Evolutionary conservation across 192 early-diverging fungal genomes (phyloP).

Genomic region (Coemansia sp.): DNA sequence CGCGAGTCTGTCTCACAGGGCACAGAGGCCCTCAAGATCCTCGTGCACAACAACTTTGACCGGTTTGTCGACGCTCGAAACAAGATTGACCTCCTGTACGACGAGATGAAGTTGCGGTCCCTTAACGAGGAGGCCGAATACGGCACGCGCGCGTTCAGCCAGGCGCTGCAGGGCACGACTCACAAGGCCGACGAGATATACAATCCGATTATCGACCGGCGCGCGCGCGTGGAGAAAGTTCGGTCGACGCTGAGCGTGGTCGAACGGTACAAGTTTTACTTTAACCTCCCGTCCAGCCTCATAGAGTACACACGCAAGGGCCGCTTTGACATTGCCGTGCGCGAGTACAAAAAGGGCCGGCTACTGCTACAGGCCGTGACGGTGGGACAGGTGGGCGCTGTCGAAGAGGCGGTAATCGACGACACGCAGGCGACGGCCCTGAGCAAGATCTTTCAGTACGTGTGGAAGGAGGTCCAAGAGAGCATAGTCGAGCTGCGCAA

Average conservation of each 20-base stretch:
- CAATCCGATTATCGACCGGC: slow-evolving; percentile 82
- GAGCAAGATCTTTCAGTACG: slow-evolving; percentile 88
- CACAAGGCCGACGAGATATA: slow-evolving; percentile 81
- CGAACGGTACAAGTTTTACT: slow-evolving; percentile 97
- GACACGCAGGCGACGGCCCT: slow-evolving; percentile 42
- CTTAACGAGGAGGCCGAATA: slow-evolving; percentile 79
- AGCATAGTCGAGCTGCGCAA: slow-evolving; percentile 74
- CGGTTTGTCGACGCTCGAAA: slow-evolving; percentile 95
- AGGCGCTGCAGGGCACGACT: slow-evolving; percentile 67
- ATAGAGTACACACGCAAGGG: slow-evolving; percentile 83
- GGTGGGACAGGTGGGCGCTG: slow-evolving; percentile 23
- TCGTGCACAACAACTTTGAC: slow-evolving; percentile 97
- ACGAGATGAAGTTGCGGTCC: slow-evolving; percentile 87
- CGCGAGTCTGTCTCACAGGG: slow-evolving; percentile 76
- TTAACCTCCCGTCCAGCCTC: slow-evolving; percentile 91
- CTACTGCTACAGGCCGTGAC: slow-evolving; percentile 70
- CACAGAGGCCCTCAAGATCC: slow-evolving; percentile 81
- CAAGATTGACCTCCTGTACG: slow-evolving; percentile 93
- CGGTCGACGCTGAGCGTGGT: slow-evolving; percentile 86
- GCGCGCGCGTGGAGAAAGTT: slow-evolving; percentile 89
- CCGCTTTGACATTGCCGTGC: slow-evolving; percentile 87
- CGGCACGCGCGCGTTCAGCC: slow-evolving; percentile 75
- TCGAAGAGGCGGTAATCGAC: slow-evolving; percentile 7
- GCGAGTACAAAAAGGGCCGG: slow-evolving; percentile 96
- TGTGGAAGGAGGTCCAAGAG: slow-evolving; percentile 91